Conservation (phyloP, 2,329 filamentous ascomycete species). For the Zymoseptoria pseudotritici region DNA sequence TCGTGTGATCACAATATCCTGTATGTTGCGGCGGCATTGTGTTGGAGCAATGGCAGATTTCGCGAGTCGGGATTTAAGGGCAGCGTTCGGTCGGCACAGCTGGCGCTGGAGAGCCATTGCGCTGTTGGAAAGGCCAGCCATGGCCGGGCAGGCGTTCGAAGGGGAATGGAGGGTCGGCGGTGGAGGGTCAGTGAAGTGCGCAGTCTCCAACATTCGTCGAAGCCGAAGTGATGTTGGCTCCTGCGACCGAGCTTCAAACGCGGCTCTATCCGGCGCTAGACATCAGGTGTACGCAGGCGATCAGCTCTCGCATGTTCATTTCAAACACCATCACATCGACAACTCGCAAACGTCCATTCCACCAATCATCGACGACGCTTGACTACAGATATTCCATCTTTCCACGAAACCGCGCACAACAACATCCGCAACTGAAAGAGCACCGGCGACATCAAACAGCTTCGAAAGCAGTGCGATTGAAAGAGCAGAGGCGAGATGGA, state of each 20-base stretch:
- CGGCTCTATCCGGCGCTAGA: slow-evolving; percentile 1
- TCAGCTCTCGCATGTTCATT: neutral
- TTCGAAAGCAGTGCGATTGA: neutral
- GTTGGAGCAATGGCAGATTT: slow-evolving; percentile 20
- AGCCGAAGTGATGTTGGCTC: neutral
- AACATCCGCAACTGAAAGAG: neutral
- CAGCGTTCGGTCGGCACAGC: slow-evolving; percentile 25
- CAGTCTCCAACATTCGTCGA: neutral
- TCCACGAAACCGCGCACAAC: neutral
- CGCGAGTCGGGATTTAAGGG: slow-evolving; percentile 19
- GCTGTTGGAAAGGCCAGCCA: slow-evolving; percentile 26
- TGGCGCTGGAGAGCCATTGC: slow-evolving; percentile 29
- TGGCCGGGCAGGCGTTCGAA: slow-evolving; percentile 17
- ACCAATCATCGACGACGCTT: neutral
- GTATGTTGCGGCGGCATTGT: slow-evolving; percentile 39
- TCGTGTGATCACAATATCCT: slow-evolving; percentile 86
- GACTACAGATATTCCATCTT: neutral
- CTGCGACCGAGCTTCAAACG: neutral
- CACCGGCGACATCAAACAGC: neutral
- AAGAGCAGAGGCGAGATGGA: slow-evolving; percentile 52
- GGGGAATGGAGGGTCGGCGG: slow-evolving; percentile 2
- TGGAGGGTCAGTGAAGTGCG: neutral
- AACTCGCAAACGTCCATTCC: neutral
- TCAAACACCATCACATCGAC: slow-evolving; percentile 3
- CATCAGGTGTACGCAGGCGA: neutral